Evolutionary conservation across 2,329 filamentous ascomycete genomes (phyloP).

Genomic region (Aspergillus neoniger): DNA sequence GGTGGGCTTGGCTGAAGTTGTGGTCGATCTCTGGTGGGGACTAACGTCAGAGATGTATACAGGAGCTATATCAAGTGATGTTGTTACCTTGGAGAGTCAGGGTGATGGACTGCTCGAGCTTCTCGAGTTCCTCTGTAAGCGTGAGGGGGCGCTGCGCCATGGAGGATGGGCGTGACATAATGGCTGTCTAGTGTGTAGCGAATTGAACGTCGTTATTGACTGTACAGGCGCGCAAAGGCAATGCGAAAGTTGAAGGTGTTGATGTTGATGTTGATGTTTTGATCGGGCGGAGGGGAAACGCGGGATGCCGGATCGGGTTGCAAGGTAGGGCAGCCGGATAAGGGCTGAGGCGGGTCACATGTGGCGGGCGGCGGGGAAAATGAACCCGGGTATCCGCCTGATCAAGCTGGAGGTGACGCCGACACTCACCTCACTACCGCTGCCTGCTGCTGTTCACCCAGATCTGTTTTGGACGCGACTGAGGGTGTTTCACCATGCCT

Average conservation of each 20-base stretch:
- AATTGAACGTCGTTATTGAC: background rate
- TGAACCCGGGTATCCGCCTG: background rate
- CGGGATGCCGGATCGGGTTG: constrained; percentile 32
- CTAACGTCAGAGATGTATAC: constrained; percentile 11
- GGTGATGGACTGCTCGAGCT: constrained; percentile 93
- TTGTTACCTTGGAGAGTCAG: constrained; percentile 81
- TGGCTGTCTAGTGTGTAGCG: background rate
- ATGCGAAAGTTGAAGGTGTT: background rate
- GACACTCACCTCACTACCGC: background rate
- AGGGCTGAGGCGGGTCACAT: constrained; percentile 33
- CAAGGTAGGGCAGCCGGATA: constrained; percentile 37
- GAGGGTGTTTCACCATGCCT: constrained; percentile 38
- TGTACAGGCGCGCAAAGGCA: background rate
- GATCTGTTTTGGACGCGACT: background rate
- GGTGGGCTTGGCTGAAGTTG: constrained; percentile 95
- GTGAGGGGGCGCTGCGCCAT: constrained; percentile 64
- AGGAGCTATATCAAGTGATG: background rate
- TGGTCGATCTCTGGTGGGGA: constrained; percentile 80
- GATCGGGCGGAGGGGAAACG: constrained; percentile 31
- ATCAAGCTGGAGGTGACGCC: background rate
- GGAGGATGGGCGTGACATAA: constrained; percentile 54
- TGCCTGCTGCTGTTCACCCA: background rate
- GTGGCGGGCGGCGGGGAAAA: constrained; percentile 28
- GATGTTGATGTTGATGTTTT: constrained; percentile 20
- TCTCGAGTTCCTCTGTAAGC: constrained; percentile 92